Percentiles rank a stretch among this genome's conserved stretches.
Conservation (phyloP, 148 eudicot genomes). For the Vaccinium corymbosum region DNA sequence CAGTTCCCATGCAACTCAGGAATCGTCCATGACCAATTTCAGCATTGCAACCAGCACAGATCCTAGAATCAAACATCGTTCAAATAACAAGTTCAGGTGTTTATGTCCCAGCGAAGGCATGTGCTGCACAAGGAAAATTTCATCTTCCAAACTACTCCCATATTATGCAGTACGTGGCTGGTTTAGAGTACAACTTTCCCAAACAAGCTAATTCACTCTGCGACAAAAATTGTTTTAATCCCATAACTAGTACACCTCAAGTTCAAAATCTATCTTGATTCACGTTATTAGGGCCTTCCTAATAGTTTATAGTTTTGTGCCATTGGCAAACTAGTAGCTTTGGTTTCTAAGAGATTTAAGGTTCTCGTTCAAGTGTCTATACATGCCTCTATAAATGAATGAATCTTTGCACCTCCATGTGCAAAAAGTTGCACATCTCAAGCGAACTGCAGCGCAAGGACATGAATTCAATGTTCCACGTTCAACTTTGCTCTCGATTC, state of each 20-base stretch:
- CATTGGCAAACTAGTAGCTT: not conserved
- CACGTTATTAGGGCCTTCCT: not conserved
- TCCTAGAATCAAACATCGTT: slow-evolving; percentile 29
- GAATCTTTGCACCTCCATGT: not conserved
- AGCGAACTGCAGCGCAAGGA: not conserved
- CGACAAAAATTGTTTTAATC: not conserved
- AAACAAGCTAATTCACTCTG: not conserved
- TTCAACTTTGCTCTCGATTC: slow-evolving; percentile 1
- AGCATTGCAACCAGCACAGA: slow-evolving; percentile 79
- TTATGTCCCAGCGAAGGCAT: not conserved
- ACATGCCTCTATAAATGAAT: not conserved
- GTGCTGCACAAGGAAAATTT: not conserved
- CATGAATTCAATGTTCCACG: not conserved
- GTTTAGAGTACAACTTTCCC: slow-evolving; percentile 5
- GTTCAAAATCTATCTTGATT: not conserved
- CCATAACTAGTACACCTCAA: not conserved
- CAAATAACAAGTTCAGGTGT: not conserved
- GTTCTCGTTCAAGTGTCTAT: not conserved
- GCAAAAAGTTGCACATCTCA: not conserved
- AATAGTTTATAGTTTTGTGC: not conserved
- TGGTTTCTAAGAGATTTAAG: not conserved
- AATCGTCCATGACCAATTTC: slow-evolving; percentile 85
- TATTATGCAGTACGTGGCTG: not conserved
- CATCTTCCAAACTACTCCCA: not conserved
- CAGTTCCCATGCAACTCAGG: slow-evolving; percentile 87